Evolutionary conservation across 345 rosid species (phyloP), one percentile per base, ranked within the genome.

Genomic region (Boechera stricta): DNA sequence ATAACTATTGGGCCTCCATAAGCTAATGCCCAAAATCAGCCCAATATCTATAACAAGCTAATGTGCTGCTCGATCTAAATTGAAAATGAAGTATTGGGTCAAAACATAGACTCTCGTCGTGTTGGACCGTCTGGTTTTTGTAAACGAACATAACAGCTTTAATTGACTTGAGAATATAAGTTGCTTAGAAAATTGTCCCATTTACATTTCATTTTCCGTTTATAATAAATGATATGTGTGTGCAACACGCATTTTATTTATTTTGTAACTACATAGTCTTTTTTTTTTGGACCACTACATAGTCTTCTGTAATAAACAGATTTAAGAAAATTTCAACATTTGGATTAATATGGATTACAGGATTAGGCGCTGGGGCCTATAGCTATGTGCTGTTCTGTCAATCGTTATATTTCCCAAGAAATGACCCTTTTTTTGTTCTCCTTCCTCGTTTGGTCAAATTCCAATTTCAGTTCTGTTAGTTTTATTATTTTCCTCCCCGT

Each of bases 151-250:
- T 24, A 54, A 44, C 65, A 54, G 71, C 65, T 62, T 70, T 63
- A 63, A 64, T 63, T 77, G 80, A 63, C 71, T 63, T 45, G 59
- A 44, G 66, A 77, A 70, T 69, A 58, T 48, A 44, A 56, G 15
- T 67, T 67, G 55, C 69, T 52, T 76, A 61, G 29, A 61, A 69
- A 68, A 60, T 60, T 41, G 11, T 52, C 16, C 16, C 69, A 60
- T 24, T 73, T 68, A 48, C 38, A 49, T 75, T 58, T 48, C 7
- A 5, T 56, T 57, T 35, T 75, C 60, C 33, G 12, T 56, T 58
- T 58, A 51, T 75, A 49, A 16, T 57, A 57, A 57, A 45, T 73
- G 47, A 12, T 16, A 16, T 16, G 16, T 16, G 16, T 16, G 16
- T 16, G 16, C 16, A 16, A 16, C 16, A 16, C 16, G 16, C 16